Evolutionary conservation across 805 yeast species (phyloP), one percentile per base, ranked within the genome.

Genomic region (Candida nonsorbophila): DNA sequence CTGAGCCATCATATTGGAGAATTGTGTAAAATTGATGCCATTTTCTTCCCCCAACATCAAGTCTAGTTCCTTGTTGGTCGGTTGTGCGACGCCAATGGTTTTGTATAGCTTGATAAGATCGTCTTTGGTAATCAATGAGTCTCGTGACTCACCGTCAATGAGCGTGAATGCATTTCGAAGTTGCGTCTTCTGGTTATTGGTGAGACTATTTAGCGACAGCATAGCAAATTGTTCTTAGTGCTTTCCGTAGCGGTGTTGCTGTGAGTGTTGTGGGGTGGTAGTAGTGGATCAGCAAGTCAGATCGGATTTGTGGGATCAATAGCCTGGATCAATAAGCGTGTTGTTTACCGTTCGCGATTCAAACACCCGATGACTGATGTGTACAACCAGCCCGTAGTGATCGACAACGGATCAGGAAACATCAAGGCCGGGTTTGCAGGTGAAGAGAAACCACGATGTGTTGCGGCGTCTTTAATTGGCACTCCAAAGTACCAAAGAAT

Each of bases 381-480:
- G 19, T 64, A 63, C 35, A 65, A 65, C 43, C 72, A 65, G 36
- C 70, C 72, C 6, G 62, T 65, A 14, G 72, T 65, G 11, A 52
- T 65, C 20, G 72, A 65, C 38, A 65, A 65, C 42, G 96, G 97
- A 6, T 80, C 95, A 3, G 94, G 95, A 1, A 69, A 71, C 21
- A 63, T 88, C 31, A 83, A 86, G 49, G 84, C 94, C 1, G 97
- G 97, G 1, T 84, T 88, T 54, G 94, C 96, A 1, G 96, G 97
- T 14, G 94, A 84, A 41, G 92, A 85, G 28, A 71, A 65, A 41
- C 97, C 97, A 3, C 71, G 75, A 44, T 54, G 72, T 25, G 68
- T 67, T 41, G 74, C 77, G 16, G 77, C 87, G 3, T 60, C 85
- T 14, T 55, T 79, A 16, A 69, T 85, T 3, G 97, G 97, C 4